Evolutionary conservation across 2,329 filamentous ascomycete species (phyloP).

Genomic region (Trichoderma cornu-damae): DNA sequence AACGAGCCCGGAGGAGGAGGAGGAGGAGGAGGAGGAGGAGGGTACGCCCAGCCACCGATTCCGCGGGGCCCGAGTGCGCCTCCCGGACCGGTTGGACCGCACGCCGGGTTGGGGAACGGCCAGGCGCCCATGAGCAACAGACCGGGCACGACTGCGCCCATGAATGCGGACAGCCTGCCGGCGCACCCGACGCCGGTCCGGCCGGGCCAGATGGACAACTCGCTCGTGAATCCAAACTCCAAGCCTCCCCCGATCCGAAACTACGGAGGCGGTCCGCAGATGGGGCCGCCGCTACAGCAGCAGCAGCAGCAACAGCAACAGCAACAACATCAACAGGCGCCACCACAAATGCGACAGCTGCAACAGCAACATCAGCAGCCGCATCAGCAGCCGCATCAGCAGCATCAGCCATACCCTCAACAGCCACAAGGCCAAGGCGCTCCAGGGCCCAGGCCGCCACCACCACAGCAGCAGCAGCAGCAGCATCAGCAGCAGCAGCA

Average conservation of each 20-base stretch:
- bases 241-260: conserved; percentile 57
- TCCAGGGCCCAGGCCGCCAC: conserved; percentile 19
- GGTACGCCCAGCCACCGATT: conserved; percentile 28
- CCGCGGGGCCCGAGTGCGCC: conserved; percentile 32
- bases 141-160: conserved; percentile 27
- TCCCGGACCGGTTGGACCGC: conserved; percentile 23
- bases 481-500: too few relatives aligned
- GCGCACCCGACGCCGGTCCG: conserved; percentile 60
- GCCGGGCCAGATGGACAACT: conserved; percentile 56
- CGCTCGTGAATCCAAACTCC: conserved; percentile 49
- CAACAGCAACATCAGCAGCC: not conserved
- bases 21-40: conserved; percentile 18
- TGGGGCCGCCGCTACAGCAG: conserved; percentile 29
- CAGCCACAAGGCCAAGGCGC: conserved; percentile 3
- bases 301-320: conserved; percentile 29
- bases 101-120: conserved; percentile 16
- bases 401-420: conserved; percentile 19
- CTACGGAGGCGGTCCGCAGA: conserved; percentile 45
- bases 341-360: not conserved
- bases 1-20: not conserved
- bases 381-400: too few relatives aligned
- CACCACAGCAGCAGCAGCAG: conserved; percentile 29
- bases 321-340: too few relatives aligned
- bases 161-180: conserved; percentile 45
- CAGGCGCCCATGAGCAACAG: conserved; percentile 18